A percentile compares a stretch with the other conserved stretches of the same genome.
Conservation (phyloP, 176 grass and related monocot species). For the Carex myosuroides region DNA sequence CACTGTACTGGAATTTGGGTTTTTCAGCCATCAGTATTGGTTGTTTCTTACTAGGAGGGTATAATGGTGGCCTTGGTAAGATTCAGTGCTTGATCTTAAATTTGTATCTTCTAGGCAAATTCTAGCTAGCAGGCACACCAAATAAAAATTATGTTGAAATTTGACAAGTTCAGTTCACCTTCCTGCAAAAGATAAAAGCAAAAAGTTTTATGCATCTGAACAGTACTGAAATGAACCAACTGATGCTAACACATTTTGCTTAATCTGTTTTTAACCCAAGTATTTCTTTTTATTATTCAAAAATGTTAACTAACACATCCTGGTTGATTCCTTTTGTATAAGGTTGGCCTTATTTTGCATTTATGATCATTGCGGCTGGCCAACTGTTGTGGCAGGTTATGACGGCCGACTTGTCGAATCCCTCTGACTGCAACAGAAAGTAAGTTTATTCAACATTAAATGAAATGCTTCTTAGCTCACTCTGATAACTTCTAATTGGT, state of each 20-base stretch:
- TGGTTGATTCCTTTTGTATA: not conserved
- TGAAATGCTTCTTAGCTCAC: not conserved
- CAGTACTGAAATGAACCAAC: not conserved
- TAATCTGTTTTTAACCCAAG: not conserved
- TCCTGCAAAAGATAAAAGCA: not conserved
- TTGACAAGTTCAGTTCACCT: not conserved
- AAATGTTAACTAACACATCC: not conserved
- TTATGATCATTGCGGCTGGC: slow-evolving; percentile 19
- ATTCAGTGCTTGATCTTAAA: not conserved
- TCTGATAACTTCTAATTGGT: not conserved
- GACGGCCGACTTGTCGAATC: slow-evolving; percentile 30
- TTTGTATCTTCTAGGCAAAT: not conserved
- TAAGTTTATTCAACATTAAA: slow-evolving; percentile 10
- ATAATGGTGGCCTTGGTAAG: slow-evolving; percentile 39
- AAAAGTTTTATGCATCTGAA: not conserved
- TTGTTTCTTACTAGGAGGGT: slow-evolving; percentile 28
- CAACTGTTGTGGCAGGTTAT: slow-evolving; percentile 41
- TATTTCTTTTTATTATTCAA: not conserved
- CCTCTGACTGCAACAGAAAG: slow-evolving; percentile 37
- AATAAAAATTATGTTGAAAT: not conserved
- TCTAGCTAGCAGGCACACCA: not conserved
- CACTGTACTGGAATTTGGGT: slow-evolving; percentile 31
- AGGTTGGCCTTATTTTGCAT: slow-evolving; percentile 46
- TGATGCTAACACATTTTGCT: not conserved
- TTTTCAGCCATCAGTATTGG: slow-evolving; percentile 32